phyloP scores from a whole-genome alignment of 306 rosid species.

The Delonix regia region DNA sequence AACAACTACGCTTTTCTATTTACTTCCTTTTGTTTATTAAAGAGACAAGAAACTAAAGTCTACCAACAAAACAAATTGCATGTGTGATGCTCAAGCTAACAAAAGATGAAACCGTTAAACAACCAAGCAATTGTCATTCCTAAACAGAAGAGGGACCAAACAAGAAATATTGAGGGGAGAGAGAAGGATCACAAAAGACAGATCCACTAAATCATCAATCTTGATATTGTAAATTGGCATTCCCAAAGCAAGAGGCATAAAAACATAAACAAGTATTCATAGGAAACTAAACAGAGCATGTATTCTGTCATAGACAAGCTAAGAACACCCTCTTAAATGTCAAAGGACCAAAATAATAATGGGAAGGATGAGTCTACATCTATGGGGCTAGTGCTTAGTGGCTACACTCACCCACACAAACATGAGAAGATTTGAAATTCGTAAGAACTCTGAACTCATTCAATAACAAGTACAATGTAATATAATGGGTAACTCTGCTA shows the following conservation, averaged over 20 bases:
- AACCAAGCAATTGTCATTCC: not conserved
- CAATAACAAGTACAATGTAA: not conserved
- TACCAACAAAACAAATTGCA: conserved; percentile 28
- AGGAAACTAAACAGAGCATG: not conserved
- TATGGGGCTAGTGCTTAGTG: not conserved
- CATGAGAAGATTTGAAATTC: not conserved
- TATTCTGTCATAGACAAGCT: not conserved
- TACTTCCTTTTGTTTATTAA: not conserved
- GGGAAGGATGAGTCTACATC: not conserved
- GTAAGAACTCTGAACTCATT: not conserved
- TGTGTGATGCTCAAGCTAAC: not conserved
- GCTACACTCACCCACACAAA: not conserved
- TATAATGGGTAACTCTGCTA: not conserved
- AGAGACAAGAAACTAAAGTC: conserved; percentile 26
- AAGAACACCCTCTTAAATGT: conserved; percentile 9
- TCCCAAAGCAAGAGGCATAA: not conserved
- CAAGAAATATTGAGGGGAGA: not conserved
- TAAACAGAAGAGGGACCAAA: not conserved
- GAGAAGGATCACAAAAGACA: not conserved
- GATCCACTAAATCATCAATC: conserved; percentile 9
- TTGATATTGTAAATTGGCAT: not conserved
- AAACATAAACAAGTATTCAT: not conserved
- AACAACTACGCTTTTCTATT: conserved; percentile 20
- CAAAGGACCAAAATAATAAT: not conserved
- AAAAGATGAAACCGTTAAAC: conserved; percentile 13